Evolutionary conservation across 2,329 filamentous ascomycete genomes (phyloP).

Genomic region (Aspergillus transmontanensis): DNA sequence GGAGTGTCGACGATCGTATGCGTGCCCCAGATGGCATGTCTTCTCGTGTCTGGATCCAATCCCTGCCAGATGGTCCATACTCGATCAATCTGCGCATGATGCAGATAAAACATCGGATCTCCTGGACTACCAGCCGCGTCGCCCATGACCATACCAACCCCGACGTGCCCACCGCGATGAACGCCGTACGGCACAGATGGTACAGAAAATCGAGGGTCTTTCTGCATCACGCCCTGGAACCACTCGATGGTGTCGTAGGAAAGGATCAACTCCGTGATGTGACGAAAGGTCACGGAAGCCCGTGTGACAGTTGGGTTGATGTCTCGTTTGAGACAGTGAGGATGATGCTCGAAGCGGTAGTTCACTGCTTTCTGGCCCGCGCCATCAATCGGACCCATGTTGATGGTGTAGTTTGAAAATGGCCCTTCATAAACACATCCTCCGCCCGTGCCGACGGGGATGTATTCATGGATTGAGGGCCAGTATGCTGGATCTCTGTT

Average conservation of each 20-base stretch:
- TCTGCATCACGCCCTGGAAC: conserved; percentile 8
- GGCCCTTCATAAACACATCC: conserved; percentile 12
- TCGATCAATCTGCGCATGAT: conserved; percentile 16
- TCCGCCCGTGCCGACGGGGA: conserved; percentile 2
- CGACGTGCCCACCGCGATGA: conserved; percentile 7
- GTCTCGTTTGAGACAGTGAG: conserved; percentile 8
- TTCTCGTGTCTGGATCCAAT: not conserved
- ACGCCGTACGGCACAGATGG: not conserved
- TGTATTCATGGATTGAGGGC: not conserved
- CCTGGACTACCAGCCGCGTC: conserved; percentile 10
- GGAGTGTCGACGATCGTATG: not conserved
- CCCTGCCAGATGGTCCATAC: conserved; percentile 14
- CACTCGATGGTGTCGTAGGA: conserved; percentile 11
- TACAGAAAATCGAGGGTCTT: not conserved
- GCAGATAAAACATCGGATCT: conserved; percentile 15
- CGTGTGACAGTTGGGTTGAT: conserved; percentile 3
- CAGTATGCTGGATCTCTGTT: not conserved
- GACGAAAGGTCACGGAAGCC: not conserved
- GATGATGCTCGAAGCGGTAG: conserved; percentile 11
- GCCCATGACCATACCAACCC: conserved; percentile 5
- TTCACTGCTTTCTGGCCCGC: not conserved
- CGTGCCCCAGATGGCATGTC: conserved; percentile 9
- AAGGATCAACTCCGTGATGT: conserved; percentile 3
- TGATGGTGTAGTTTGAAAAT: conserved; percentile 10
- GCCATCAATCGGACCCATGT: conserved; percentile 6